A percentile compares a stretch with the other conserved stretches of the same genome.
phyloP scores from a whole-genome alignment of 768 basidiomycete species.

The Galerina sulciceps region DNA sequence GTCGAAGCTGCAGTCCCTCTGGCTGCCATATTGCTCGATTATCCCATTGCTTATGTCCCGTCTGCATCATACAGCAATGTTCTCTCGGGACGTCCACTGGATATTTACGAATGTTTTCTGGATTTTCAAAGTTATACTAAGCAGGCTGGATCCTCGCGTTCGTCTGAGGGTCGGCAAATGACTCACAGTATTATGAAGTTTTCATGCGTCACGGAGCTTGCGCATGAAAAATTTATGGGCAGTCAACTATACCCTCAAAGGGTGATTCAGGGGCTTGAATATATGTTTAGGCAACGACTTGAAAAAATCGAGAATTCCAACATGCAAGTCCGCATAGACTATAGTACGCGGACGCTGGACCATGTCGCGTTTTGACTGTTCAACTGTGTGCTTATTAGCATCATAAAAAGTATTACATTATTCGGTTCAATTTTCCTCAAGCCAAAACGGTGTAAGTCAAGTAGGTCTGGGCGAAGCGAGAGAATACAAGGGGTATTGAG shows the following conservation, averaged over 20 bases:
- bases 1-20: conserved; percentile 47
- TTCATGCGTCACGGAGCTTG: conserved; percentile 51
- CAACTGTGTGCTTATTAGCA: too few species aligned
- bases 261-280: conserved; percentile 34
- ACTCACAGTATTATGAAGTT: conserved; percentile 55
- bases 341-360: conserved; percentile 9
- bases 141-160: neutral
- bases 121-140: neutral
- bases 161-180: neutral
- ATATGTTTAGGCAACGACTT: conserved; percentile 38
- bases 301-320: neutral
- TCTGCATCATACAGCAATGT: conserved; percentile 20
- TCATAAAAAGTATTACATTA: too few species aligned
- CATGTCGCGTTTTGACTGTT: conserved; percentile 16
- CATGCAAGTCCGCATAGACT: conserved; percentile 1
- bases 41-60: conserved; percentile 58
- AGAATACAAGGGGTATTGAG: too few species aligned
- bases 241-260: conserved; percentile 20
- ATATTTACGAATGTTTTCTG: conserved; percentile 53
- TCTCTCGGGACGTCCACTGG: conserved; percentile 49
- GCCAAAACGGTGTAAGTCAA: too few species aligned
- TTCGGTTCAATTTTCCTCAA: too few species aligned
- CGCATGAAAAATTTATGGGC: conserved; percentile 1
- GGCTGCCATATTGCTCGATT: conserved; percentile 64
- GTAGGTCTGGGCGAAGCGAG: too few species aligned